Evolutionary conservation across 345 rosid species (phyloP).

Genomic region (Carallia brachiata): DNA sequence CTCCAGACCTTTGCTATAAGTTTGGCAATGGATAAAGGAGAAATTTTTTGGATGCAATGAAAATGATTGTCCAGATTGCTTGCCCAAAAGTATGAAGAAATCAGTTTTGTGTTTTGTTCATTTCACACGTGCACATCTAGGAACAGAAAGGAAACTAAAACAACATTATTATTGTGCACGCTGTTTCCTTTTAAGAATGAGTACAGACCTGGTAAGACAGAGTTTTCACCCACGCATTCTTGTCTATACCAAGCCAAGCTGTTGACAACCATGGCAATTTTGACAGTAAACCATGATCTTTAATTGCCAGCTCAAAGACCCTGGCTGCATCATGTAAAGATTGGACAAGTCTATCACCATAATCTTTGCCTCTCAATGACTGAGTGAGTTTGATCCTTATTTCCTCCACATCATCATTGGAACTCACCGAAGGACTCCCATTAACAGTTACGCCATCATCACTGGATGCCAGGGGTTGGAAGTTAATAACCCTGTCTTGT

Average conservation of each 20-base stretch:
- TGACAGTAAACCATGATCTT: slow-evolving; percentile 48
- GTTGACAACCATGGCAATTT: slow-evolving; percentile 79
- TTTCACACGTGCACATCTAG: neutral
- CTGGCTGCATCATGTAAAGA: slow-evolving; percentile 85
- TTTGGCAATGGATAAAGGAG: neutral
- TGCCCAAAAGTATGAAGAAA: neutral
- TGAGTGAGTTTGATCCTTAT: slow-evolving; percentile 62
- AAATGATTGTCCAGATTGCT: neutral
- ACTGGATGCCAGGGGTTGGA: slow-evolving; percentile 51
- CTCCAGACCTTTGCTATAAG: neutral
- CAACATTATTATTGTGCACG: neutral
- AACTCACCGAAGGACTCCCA: slow-evolving; percentile 49
- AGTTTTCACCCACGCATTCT: slow-evolving; percentile 81
- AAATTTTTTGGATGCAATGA: neutral
- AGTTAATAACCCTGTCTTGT: slow-evolving; percentile 37
- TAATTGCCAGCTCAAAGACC: slow-evolving; percentile 73
- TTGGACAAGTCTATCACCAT: slow-evolving; percentile 74
- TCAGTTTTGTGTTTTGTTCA: neutral
- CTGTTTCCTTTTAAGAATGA: slow-evolving; percentile 7
- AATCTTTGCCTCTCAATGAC: slow-evolving; percentile 65
- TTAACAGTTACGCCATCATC: slow-evolving; percentile 80
- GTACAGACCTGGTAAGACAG: slow-evolving; percentile 83
- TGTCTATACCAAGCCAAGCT: slow-evolving; percentile 83
- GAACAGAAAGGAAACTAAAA: neutral
- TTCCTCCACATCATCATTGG: slow-evolving; percentile 57